Percentiles rank a stretch among this genome's conserved stretches.
Conservation (phyloP, 208 protist genomes). For the Trypanosoma scelopori region DNA sequence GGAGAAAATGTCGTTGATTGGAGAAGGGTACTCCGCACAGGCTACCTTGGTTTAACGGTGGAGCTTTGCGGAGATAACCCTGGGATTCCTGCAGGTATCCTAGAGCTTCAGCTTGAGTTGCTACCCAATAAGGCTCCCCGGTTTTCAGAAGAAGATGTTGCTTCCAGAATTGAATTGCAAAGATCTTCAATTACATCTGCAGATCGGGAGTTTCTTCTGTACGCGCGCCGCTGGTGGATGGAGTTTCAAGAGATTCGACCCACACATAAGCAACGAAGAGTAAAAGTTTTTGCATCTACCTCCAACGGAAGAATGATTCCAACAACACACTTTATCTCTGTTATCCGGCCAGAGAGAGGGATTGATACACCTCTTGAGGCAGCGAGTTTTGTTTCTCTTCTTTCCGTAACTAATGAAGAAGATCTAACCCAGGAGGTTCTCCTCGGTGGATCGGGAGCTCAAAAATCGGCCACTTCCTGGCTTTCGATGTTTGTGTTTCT, state of each 20-base stretch:
- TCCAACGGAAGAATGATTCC: conserved; percentile 82
- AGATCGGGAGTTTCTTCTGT: conserved; percentile 92
- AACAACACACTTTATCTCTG: conserved; percentile 85
- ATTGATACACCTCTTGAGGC: conserved; percentile 82
- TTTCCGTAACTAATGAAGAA: conserved; percentile 53
- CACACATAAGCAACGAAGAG: conserved; percentile 67
- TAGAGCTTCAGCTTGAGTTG: conserved; percentile 90
- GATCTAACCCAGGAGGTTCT: conserved; percentile 31
- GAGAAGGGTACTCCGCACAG: conserved; percentile 87
- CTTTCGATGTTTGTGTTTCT: conserved; percentile 83
- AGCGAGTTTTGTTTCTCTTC: conserved; percentile 88
- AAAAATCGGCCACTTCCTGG: conserved; percentile 46
- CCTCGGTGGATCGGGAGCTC: conserved; percentile 29
- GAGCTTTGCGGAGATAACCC: conserved; percentile 87
- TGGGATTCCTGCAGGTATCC: conserved; percentile 87
- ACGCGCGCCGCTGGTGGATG: conserved; percentile 89
- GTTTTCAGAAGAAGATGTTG: conserved; percentile 83
- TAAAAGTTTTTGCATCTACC: conserved; percentile 88
- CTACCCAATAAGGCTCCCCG: conserved; percentile 50
- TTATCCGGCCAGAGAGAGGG: conserved; percentile 64
- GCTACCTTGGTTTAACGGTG: conserved; percentile 85
- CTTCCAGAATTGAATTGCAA: conserved; percentile 72
- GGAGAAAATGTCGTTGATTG: conserved; percentile 92
- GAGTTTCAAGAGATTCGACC: conserved; percentile 75
- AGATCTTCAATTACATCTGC: conserved; percentile 77